A percentile compares a stretch with the other conserved stretches of the same genome.
These are phyloP conservation scores for Trichosporon faecale DNA, from an alignment of 1,284 basidiomycete genomes.

Conservation along the genomic window DNA sequence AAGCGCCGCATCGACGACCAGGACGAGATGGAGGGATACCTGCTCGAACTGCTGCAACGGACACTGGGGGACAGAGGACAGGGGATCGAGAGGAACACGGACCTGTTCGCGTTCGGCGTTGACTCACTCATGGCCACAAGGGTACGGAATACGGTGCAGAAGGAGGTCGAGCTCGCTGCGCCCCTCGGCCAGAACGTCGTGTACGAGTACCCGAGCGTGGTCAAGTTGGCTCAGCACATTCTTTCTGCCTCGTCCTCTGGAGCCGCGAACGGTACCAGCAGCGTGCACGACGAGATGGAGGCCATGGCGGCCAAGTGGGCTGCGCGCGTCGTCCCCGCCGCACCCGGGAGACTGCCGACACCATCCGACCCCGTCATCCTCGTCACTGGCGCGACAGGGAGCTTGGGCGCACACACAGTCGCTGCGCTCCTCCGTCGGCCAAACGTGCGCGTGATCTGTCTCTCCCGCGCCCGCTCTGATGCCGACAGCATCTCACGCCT, in stretches of 20 bases:
- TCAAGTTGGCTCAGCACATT: slow-evolving; percentile 35
- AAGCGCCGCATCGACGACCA: slow-evolving; percentile 44
- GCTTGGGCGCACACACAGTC: slow-evolving; percentile 61
- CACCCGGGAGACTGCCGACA: neutral
- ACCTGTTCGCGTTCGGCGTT: slow-evolving; percentile 55
- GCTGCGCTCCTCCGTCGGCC: slow-evolving; percentile 50
- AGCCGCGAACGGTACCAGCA: neutral
- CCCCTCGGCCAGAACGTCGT: slow-evolving; percentile 54
- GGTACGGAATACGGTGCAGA: slow-evolving; percentile 58
- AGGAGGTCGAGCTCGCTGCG: slow-evolving; percentile 53
- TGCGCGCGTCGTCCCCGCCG: slow-evolving; percentile 24
- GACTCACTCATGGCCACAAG: slow-evolving; percentile 61
- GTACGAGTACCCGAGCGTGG: slow-evolving; percentile 49
- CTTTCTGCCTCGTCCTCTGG: slow-evolving; percentile 22
- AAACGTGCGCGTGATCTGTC: slow-evolving; percentile 1
- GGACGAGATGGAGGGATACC: slow-evolving; percentile 52
- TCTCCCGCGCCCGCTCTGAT: slow-evolving; percentile 1
- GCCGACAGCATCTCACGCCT: neutral
- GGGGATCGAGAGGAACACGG: slow-evolving; percentile 32
- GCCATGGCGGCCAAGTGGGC: slow-evolving; percentile 55
- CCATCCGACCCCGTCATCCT: slow-evolving; percentile 20
- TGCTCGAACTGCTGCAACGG: slow-evolving; percentile 48
- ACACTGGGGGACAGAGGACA: slow-evolving; percentile 47
- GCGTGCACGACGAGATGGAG: slow-evolving; percentile 42
- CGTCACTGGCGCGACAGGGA: slow-evolving; percentile 63